A percentile compares a stretch with the other conserved stretches of the same genome.
Conservation (phyloP, 2,329 filamentous ascomycete genomes). For the Phaeophleospora eucalypticola region DNA sequence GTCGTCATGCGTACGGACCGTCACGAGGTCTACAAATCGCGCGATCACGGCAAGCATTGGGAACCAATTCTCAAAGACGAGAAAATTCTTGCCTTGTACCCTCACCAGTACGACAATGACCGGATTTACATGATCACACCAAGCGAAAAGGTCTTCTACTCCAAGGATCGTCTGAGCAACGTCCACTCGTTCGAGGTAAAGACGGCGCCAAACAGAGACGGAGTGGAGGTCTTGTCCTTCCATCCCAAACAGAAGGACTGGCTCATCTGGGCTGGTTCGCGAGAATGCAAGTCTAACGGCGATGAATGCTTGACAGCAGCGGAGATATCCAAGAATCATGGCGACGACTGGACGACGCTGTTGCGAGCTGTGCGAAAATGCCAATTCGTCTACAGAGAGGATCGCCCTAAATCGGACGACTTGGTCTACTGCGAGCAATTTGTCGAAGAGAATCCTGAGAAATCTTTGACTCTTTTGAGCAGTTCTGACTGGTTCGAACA, state of each 20-base stretch:
- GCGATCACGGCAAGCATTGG: conserved; percentile 89
- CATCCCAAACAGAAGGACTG: conserved; percentile 83
- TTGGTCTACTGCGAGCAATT: conserved; percentile 64
- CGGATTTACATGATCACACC: conserved; percentile 79
- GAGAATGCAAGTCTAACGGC: conserved; percentile 58
- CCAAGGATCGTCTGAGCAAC: conserved; percentile 69
- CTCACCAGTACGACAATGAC: conserved; percentile 78
- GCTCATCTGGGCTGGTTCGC: conserved; percentile 80
- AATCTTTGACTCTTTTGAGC: conserved; percentile 65
- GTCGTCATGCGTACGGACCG: conserved; percentile 58
- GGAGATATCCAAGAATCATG: conserved; percentile 73
- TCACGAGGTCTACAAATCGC: conserved; percentile 66
- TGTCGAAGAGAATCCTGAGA: conserved; percentile 46
- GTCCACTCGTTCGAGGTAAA: conserved; percentile 72
- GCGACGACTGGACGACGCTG: conserved; percentile 69
- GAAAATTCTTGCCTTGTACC: conserved; percentile 65
- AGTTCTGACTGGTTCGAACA: conserved; percentile 76
- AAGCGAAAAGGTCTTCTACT: conserved; percentile 68
- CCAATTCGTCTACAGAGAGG: conserved; percentile 72
- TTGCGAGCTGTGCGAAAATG: conserved; percentile 73
- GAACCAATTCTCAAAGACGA: conserved; percentile 61
- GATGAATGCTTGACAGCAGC: conserved; percentile 68
- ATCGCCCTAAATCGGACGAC: conserved; percentile 54
- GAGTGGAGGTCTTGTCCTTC: conserved; percentile 63
- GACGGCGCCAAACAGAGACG: conserved; percentile 50